Conservation (phyloP, 176 grass and related monocot species). For the Alopecurus myosuroides region DNA sequence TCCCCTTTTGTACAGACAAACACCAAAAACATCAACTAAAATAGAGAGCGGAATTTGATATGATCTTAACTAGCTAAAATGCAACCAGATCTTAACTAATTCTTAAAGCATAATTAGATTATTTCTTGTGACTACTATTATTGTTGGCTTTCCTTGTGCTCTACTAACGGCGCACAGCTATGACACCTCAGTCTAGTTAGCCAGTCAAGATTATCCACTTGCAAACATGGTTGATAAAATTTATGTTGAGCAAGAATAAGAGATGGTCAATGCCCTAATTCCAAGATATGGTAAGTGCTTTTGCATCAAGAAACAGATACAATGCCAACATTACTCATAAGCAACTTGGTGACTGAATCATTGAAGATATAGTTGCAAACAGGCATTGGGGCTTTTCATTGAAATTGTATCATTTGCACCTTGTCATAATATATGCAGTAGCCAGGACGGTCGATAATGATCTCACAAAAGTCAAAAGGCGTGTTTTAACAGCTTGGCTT, state of each 20-base stretch:
- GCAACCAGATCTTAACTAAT: not conserved
- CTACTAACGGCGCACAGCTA: not conserved
- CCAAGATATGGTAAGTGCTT: not conserved
- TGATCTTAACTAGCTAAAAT: not conserved
- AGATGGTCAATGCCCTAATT: not conserved
- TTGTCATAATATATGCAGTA: constrained; percentile 85
- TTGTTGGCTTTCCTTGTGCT: not conserved
- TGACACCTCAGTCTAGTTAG: not conserved
- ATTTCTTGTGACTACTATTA: not conserved
- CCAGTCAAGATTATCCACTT: not conserved
- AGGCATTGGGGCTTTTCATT: not conserved
- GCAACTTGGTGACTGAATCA: constrained; percentile 1
- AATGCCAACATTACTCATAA: not conserved
- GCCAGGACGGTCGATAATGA: constrained; percentile 87
- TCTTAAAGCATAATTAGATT: not conserved
- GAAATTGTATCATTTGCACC: constrained; percentile 37
- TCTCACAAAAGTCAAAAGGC: constrained; percentile 76
- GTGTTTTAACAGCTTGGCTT: constrained; percentile 83
- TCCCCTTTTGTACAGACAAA: not conserved
- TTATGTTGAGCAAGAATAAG: not conserved
- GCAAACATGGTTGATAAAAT: not conserved
- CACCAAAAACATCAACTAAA: not conserved
- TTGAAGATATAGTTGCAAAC: constrained; percentile 7
- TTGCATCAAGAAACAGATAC: not conserved
- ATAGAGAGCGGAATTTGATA: not conserved